phyloP scores from a whole-genome alignment of 257 asterid genomes.

The Solanum pinnatisectum region DNA sequence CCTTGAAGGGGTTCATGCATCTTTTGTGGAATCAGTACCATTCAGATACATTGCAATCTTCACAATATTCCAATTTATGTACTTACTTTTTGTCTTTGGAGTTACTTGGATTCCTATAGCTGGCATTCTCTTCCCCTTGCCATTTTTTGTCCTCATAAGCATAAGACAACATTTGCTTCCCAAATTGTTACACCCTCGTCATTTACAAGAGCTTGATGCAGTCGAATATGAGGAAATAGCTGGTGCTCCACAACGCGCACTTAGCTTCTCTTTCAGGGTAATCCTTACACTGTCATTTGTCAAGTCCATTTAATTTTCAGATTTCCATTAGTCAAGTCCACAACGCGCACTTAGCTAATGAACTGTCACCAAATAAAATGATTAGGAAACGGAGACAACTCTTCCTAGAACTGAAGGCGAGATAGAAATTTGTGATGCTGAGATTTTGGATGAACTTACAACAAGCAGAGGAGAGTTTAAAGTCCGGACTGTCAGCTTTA shows the following conservation, averaged over 20 bases:
- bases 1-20: conserved; percentile 38
- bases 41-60: conserved; percentile 34
- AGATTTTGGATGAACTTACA: conserved; percentile 48
- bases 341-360: neutral
- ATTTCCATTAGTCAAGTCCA: neutral
- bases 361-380: neutral
- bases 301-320: neutral
- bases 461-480: conserved; percentile 54
- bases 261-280: conserved; percentile 31
- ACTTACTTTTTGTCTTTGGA: conserved; percentile 38
- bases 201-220: conserved; percentile 51
- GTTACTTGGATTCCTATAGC: conserved; percentile 62
- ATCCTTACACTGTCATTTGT: neutral
- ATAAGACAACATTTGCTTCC: conserved; percentile 49
- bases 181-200: conserved; percentile 19
- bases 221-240: conserved; percentile 47
- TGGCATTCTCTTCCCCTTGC: conserved; percentile 54
- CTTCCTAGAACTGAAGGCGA: neutral
- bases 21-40: conserved; percentile 51
- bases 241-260: conserved; percentile 32
- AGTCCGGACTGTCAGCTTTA: conserved; percentile 30
- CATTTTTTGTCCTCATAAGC: conserved; percentile 44
- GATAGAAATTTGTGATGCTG: conserved; percentile 28
- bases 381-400: conserved; percentile 19
- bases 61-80: conserved; percentile 38